Evolutionary conservation across 2,329 filamentous ascomycete species (phyloP).

Genomic region (Claviceps pusilla): DNA sequence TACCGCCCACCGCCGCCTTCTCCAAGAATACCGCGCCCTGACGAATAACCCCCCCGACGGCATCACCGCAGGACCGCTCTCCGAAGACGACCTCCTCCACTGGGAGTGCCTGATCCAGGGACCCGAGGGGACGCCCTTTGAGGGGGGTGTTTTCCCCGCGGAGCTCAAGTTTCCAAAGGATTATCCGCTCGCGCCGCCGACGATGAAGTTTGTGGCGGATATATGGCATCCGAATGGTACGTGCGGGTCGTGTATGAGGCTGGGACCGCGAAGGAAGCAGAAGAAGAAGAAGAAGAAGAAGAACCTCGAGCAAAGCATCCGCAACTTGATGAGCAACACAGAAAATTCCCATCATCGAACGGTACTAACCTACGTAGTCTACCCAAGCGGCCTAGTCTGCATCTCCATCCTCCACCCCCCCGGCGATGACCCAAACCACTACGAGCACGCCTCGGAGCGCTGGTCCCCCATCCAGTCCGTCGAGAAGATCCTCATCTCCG

Average conservation of each 20-base stretch:
- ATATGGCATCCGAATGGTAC: conserved; percentile 94
- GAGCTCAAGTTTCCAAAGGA: conserved; percentile 91
- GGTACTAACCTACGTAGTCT: conserved; percentile 41
- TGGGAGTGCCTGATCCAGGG: conserved; percentile 97
- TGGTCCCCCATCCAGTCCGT: conserved; percentile 96
- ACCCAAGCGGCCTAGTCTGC: conserved; percentile 81
- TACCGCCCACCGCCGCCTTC: conserved; percentile 63
- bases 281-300: background rate
- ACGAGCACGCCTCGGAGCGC: conserved; percentile 87
- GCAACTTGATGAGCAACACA: too few species aligned
- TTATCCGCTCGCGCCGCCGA: conserved; percentile 89
- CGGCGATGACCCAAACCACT: conserved; percentile 95
- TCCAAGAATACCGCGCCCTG: conserved; percentile 89
- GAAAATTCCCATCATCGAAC: background rate
- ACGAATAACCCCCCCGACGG: conserved; percentile 93
- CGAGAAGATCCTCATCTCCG: conserved; percentile 90
- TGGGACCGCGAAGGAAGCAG: background rate
- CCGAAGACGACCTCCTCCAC: conserved; percentile 84
- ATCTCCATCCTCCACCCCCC: conserved; percentile 97
- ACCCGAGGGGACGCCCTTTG: conserved; percentile 88
- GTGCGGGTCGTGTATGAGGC: background rate
- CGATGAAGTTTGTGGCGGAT: conserved; percentile 88
- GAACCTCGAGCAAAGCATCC: background rate
- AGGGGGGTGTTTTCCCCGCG: conserved; percentile 88
- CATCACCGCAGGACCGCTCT: conserved; percentile 85